phyloP scores from a whole-genome alignment of 2,329 filamentous ascomycete species.

The Xylaria sp. region DNA sequence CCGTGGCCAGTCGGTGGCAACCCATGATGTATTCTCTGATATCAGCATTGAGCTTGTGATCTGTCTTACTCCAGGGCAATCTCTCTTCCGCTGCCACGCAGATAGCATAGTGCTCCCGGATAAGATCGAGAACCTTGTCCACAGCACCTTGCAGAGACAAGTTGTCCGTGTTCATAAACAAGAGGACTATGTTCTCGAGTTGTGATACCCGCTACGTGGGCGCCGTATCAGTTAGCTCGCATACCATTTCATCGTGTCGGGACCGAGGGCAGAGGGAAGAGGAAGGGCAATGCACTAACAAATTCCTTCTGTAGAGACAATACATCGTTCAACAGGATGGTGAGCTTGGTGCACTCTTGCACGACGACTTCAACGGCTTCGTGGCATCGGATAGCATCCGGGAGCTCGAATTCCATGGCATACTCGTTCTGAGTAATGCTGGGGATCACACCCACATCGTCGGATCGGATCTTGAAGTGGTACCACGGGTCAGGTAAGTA shows the following conservation, averaged over 20 bases:
- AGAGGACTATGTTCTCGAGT: constrained; percentile 46
- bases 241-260: neutral
- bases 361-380: constrained; percentile 47
- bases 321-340: constrained; percentile 46
- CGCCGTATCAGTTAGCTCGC: constrained; percentile 18
- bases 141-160: constrained; percentile 41
- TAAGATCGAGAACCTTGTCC: constrained; percentile 44
- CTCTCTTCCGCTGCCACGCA: constrained; percentile 46
- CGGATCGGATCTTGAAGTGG: constrained; percentile 46
- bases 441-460: constrained; percentile 48
- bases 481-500: constrained; percentile 46
- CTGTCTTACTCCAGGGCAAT: constrained; percentile 46
- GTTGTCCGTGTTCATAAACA: constrained; percentile 47
- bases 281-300: constrained; percentile 36
- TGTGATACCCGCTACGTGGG: constrained; percentile 44
- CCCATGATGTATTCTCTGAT: constrained; percentile 46
- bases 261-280: neutral
- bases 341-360: constrained; percentile 46
- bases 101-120: constrained; percentile 46
- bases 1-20: constrained; percentile 45
- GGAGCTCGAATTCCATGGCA: constrained; percentile 49
- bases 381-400: constrained; percentile 43
- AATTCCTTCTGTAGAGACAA: constrained; percentile 50
- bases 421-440: constrained; percentile 49
- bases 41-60: constrained; percentile 45